Conservation (phyloP, 148 eudicot genomes). For the Arctostaphylos glauca region DNA sequence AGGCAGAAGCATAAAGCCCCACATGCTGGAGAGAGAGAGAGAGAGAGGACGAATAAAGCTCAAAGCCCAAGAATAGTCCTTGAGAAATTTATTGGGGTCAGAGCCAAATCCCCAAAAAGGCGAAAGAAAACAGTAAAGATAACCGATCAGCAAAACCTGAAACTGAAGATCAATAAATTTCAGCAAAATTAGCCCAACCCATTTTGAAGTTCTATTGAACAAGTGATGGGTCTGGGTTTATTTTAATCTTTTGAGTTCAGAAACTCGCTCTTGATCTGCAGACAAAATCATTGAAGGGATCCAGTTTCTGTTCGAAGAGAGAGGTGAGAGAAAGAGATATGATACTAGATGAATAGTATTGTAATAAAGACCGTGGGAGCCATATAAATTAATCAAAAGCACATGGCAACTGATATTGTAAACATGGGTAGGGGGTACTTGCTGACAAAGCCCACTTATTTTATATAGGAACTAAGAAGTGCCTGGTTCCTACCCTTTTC, state of each 20-base stretch:
- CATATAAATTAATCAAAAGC: slow-evolving; percentile 9
- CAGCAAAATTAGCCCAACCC: not conserved
- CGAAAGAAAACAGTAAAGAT: slow-evolving; percentile 11
- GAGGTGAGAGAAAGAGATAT: not conserved
- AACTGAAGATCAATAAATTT: not conserved
- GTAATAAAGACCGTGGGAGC: slow-evolving; percentile 19
- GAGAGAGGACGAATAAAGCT: slow-evolving; percentile 7
- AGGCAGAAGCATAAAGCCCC: slow-evolving; percentile 21
- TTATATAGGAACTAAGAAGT: not conserved
- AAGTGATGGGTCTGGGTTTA: slow-evolving; percentile 15
- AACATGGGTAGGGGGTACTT: slow-evolving; percentile 23
- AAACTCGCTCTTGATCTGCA: slow-evolving; percentile 22
- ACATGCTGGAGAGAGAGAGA: slow-evolving; percentile 28
- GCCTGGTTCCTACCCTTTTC: not conserved
- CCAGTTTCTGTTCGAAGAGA: slow-evolving; percentile 10
- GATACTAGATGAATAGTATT: not conserved
- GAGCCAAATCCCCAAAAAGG: slow-evolving; percentile 18
- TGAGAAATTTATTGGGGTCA: slow-evolving; percentile 8
- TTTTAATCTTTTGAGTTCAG: slow-evolving; percentile 2
- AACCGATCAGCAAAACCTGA: slow-evolving; percentile 12
- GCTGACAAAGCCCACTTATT: not conserved
- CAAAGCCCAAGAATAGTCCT: slow-evolving; percentile 12
- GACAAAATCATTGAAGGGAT: slow-evolving; percentile 22
- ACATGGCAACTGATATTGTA: slow-evolving; percentile 23
- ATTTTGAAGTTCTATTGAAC: not conserved